Evolutionary conservation across 2,329 filamentous ascomycete species (phyloP), one percentile per base, ranked within the genome.

Genomic region (Fusarium sp.): DNA sequence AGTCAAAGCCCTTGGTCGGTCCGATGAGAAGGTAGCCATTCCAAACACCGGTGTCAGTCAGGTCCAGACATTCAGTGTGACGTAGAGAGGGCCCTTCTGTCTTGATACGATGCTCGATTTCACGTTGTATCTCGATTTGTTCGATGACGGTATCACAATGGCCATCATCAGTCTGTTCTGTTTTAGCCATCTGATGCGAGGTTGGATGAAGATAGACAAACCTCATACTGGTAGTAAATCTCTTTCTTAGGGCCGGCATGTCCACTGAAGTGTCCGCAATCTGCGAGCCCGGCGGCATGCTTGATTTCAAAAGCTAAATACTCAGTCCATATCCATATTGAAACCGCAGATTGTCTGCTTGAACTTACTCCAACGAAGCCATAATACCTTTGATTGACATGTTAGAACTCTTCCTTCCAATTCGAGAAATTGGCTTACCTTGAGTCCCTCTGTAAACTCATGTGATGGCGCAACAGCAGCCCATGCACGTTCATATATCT

Each of bases 101-200:
- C 7, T 42, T n/a, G 1, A 47, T 45, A 2, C 33, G 38, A 0
- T 45, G 35, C 1, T 44, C 36, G 1, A 66, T 29, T 2, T 62
- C 62, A 8, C 14, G 9, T 0, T 12, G 12, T 0, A 66, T 10
- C 4, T 22, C 18, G 6, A 31, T 17, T 6, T 42, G n/a, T 31
- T 66, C 44, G 3, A 15, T n/a, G 18, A 22, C 25, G 1, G 27
- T 27, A 4, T 41, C 29, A 5, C 63, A 66, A 17, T 50, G n/a
- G 0, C 39, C 53, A 0, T 54, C 36, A 47, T 33, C 29, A 14
- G 39, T 15, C 55, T 59, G 11, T 1, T 1, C 2, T 1, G 0
- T 1, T 8, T 58, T 33, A 53, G 55, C 25, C 0, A 4, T 36
- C 1, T 18, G 22, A 3, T 12, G 0, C 4, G 1, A 4, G 1